phyloP scores from a whole-genome alignment of 495 filamentous ascomycete species.

The Neurospora hispaniola region DNA sequence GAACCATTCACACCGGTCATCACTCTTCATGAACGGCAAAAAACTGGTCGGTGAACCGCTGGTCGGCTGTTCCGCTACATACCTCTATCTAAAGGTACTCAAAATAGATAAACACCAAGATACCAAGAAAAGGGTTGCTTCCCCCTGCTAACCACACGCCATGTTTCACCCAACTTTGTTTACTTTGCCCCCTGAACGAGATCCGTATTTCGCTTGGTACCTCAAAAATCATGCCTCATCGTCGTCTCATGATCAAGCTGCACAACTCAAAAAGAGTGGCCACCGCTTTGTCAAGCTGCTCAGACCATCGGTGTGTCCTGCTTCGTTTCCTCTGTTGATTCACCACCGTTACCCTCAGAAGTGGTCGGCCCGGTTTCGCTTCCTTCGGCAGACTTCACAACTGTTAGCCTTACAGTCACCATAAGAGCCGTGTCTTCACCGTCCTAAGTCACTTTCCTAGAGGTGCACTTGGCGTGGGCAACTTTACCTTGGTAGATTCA shows the following conservation, averaged over 20 bases:
- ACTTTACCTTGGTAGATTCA: neutral
- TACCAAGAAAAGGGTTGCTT: neutral
- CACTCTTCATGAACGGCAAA: neutral
- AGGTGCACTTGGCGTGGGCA: neutral
- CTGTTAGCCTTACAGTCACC: neutral
- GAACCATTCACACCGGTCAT: neutral
- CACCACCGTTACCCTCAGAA: neutral
- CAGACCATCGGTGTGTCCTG: neutral
- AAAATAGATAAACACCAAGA: neutral
- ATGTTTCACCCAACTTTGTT: neutral
- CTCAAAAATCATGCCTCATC: neutral
- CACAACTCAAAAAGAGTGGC: neutral
- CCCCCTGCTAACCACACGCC: neutral
- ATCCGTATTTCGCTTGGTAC: neutral
- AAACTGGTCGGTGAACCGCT: neutral
- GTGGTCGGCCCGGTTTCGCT: neutral
- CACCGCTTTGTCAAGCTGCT: neutral
- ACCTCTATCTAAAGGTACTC: neutral
- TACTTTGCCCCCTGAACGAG: neutral
- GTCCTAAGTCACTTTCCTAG: too few relatives aligned
- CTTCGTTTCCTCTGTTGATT: neutral
- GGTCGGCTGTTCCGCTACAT: neutral
- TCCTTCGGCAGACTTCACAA: neutral
- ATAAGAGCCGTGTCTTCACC: too few relatives aligned
- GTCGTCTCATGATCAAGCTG: neutral